Evolutionary conservation across 352 stramenopile species (phyloP), one percentile per base, ranked within the genome.

Genomic region (Globisporangium rhizosaccharum): DNA sequence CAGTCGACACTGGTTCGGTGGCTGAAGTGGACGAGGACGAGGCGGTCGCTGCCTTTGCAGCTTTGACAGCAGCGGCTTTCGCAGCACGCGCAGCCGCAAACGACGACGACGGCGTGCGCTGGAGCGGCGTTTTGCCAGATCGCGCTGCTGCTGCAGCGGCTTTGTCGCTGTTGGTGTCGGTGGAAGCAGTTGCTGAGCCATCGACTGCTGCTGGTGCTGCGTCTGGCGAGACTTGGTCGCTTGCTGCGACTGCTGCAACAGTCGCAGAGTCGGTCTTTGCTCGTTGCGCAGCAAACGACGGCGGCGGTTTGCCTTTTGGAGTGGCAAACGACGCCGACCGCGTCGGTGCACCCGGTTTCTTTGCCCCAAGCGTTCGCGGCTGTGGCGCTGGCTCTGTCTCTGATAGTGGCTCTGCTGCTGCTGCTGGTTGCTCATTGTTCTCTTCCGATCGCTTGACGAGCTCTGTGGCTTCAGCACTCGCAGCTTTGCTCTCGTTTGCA

Each of bases 51-150:
- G 20, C 17, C 11, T 51, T 30, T 5, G 30, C 45, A 26, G 2
- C 58, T 18, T 23, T 37, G n/a, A 37, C 47, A 2, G 56, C 67
- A 2, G 51, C 62, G 33, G 51, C 33, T 46, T 71, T 72, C 5
- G 66, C 57, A 45, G 67, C 60, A 53, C 67, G 58, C 10, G 52
- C 53, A 49, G 71, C 57, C n/a, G 48, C 57, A 23, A 74, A 74
- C 3, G 65, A 67, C 26, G 66, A 66, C 7, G 70, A 68, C 11
- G 61, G 57, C 44, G 41, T 47, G 18, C 33, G 10, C n/a, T 25
- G 44, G 17, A 30, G 44, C 17, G 10, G 44, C 33, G 33, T 6
- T 39, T 39, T 39, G 33, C 8, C 33, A 39, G 33, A 8, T 39
- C 33, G 33, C 33, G 33, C 33, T 39, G 33, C 33, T 39, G 33